These are phyloP conservation scores for Prosopis cineraria DNA, from an alignment of 306 rosid genomes.

Conservation along the genomic window DNA sequence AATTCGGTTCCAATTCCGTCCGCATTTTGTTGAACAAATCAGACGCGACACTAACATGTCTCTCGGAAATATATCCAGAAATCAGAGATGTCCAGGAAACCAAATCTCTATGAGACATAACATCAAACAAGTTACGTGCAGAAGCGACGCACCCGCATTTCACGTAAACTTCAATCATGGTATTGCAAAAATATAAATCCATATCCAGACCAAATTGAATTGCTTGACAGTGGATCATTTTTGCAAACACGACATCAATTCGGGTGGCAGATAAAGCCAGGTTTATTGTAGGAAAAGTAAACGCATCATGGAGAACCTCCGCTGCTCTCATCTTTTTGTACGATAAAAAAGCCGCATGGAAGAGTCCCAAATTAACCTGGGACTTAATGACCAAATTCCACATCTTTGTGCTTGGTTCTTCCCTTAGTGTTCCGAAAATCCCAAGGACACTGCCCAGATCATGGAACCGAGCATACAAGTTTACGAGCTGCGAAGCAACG, in stretches of 20 bases:
- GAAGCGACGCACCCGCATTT: conserved; percentile 34
- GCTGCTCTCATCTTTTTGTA: conserved; percentile 48
- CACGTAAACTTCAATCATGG: conserved; percentile 52
- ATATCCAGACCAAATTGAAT: conserved; percentile 48
- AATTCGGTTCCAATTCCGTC: conserved; percentile 48
- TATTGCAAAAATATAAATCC: conserved; percentile 55
- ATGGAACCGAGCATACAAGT: conserved; percentile 39
- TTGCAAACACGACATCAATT: conserved; percentile 38
- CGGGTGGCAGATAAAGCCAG: conserved; percentile 33
- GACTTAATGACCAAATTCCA: conserved; percentile 54
- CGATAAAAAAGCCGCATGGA: conserved; percentile 37
- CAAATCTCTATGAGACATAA: conserved; percentile 46
- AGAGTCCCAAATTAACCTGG: conserved; percentile 43
- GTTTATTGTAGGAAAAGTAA: conserved; percentile 52
- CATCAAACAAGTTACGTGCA: conserved; percentile 49
- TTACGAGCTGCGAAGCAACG: conserved; percentile 29
- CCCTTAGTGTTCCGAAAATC: conserved; percentile 27
- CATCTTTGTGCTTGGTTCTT: conserved; percentile 32
- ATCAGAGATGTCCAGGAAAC: conserved; percentile 62
- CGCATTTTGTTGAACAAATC: conserved; percentile 48
- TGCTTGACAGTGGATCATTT: conserved; percentile 56
- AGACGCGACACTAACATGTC: conserved; percentile 28
- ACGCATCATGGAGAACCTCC: conserved; percentile 49
- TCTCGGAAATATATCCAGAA: conserved; percentile 40
- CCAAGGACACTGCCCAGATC: conserved; percentile 40